Conservation (phyloP, 176 grass and related monocot species). For the Hordeum marinum region DNA sequence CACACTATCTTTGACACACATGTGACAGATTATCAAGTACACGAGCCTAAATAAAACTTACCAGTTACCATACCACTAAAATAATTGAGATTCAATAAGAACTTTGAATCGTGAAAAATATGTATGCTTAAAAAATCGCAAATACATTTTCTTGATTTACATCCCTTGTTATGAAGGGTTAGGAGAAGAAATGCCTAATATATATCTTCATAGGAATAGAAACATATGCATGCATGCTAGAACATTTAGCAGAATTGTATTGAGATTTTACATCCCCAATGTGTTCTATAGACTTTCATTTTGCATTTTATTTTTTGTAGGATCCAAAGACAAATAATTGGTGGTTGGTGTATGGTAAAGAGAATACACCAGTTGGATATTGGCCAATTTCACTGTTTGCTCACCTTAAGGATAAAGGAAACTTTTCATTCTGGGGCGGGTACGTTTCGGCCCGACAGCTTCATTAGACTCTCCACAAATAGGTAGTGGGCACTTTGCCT, state of each 20-base stretch:
- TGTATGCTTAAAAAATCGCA: neutral
- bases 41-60: neutral
- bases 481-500: constrained; percentile 31
- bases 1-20: neutral
- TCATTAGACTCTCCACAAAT: neutral
- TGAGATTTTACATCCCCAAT: neutral
- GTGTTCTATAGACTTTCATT: neutral
- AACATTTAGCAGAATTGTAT: no score
- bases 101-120: neutral
- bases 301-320: neutral
- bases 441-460: neutral
- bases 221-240: neutral
- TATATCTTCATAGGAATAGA: neutral
- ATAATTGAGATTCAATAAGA: neutral
- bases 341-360: neutral
- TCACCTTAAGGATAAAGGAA: neutral
- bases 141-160: neutral
- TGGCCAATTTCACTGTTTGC: constrained; percentile 21
- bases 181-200: neutral
- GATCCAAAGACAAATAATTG: constrained; percentile 18
- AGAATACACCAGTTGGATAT: constrained; percentile 10
- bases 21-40: neutral
- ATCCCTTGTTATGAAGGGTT: neutral
- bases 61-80: neutral
- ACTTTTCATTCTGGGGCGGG: neutral